phyloP scores from a whole-genome alignment of 768 basidiomycete genomes.

The Collybia sp. region DNA sequence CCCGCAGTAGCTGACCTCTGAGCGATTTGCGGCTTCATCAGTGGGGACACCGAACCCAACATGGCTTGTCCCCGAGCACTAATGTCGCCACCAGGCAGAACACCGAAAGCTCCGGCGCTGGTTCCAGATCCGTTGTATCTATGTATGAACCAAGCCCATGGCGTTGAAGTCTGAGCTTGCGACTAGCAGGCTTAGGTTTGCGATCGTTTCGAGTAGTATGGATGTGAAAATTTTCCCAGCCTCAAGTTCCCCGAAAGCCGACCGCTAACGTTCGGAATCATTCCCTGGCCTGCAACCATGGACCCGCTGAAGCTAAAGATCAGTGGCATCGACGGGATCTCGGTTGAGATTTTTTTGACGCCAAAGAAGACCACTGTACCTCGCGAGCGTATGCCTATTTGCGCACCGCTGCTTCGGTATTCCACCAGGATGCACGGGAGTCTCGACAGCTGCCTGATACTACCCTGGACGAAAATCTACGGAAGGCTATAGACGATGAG shows the following conservation, averaged over 20 bases:
- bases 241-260: constrained; percentile 6
- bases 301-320: neutral
- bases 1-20: no score
- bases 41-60: no score
- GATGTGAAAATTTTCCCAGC: constrained; percentile 3
- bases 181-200: no score
- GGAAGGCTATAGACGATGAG: no score
- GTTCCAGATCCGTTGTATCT: no score
- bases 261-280: neutral
- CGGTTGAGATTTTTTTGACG: neutral
- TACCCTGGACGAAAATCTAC: neutral
- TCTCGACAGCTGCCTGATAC: constrained; percentile 5
- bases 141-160: no score
- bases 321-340: neutral
- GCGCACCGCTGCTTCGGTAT: constrained; percentile 2
- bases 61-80: no score
- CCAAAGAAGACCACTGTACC: neutral
- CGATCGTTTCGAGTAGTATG: constrained; percentile 3
- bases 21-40: no score
- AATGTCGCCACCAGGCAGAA: no score
- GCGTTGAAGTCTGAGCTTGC: no score
- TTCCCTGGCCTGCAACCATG: neutral
- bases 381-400: constrained; percentile 1
- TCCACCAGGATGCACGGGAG: constrained; percentile 10
- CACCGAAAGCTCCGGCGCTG: no score